phyloP scores from a whole-genome alignment of 129 eudicot genomes.

The carrot (Daucus carota) region DH1_v3.0 NC_030383.2:11109001-11109500 shows the following conservation, averaged over 20 bases:
- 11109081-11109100: too few species aligned
- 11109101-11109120: too few species aligned
- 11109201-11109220: neutral
- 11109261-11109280: neutral
- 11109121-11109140: too few species aligned
- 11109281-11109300: neutral
- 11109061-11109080: too few species aligned
- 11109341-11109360: conserved; percentile 9
- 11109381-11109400: conserved; percentile 6
- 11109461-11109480: conserved; percentile 68
- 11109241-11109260: neutral
- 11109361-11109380: conserved; percentile 3
- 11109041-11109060: too few species aligned
- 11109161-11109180: neutral
- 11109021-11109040: too few species aligned
- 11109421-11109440: conserved; percentile 9
- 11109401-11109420: conserved; percentile 3
- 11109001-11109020: too few species aligned
- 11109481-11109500: conserved; percentile 71
- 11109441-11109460: conserved; percentile 29
- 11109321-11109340: conserved; percentile 6
- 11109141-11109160: too few species aligned
- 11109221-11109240: neutral
- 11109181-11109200: neutral
- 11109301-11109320: neutral